These are phyloP conservation scores for Strobilomyces echinocephalus DNA, from an alignment of 768 basidiomycete genomes.

Conservation along the genomic window DNA sequence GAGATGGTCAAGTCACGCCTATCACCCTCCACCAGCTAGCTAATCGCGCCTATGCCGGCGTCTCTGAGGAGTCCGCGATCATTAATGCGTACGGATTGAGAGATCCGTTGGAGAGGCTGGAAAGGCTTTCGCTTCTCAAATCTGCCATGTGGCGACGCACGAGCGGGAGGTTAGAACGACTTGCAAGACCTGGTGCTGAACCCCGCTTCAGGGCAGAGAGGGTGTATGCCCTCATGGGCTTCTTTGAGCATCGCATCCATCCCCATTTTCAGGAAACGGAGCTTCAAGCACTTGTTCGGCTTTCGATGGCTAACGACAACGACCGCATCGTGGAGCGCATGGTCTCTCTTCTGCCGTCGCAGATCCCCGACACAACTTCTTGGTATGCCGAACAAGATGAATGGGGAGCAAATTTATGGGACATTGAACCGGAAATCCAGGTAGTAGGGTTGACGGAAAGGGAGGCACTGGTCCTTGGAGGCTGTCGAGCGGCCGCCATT, in stretches of 20 bases:
- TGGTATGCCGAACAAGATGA: conserved; percentile 23
- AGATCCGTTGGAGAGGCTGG: conserved; percentile 22
- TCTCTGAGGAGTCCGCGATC: conserved; percentile 16
- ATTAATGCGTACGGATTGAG: conserved; percentile 23
- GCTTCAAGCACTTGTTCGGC: conserved; percentile 18
- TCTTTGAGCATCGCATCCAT: conserved; percentile 24
- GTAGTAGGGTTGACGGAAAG: conserved; percentile 16
- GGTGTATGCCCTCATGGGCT: conserved; percentile 27
- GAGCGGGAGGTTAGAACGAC: conserved; percentile 2
- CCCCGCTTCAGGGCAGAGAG: conserved; percentile 15
- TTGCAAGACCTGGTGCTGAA: not conserved
- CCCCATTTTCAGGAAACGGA: conserved; percentile 16
- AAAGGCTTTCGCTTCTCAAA: conserved; percentile 19
- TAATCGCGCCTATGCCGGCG: conserved; percentile 14
- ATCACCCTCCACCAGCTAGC: conserved; percentile 25
- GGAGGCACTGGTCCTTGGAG: conserved; percentile 19
- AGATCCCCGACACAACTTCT: not conserved
- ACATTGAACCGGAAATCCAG: conserved; percentile 15
- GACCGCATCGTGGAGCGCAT: conserved; percentile 18
- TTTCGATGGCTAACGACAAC: conserved; percentile 25
- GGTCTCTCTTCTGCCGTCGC: conserved; percentile 17
- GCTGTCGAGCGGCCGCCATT: conserved; percentile 21
- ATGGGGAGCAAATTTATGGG: conserved; percentile 18
- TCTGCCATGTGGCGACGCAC: conserved; percentile 23
- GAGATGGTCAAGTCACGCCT: conserved; percentile 7